These are phyloP conservation scores for Prunus campanulata DNA, from an alignment of 306 rosid species.

Conservation along the genomic window DNA sequence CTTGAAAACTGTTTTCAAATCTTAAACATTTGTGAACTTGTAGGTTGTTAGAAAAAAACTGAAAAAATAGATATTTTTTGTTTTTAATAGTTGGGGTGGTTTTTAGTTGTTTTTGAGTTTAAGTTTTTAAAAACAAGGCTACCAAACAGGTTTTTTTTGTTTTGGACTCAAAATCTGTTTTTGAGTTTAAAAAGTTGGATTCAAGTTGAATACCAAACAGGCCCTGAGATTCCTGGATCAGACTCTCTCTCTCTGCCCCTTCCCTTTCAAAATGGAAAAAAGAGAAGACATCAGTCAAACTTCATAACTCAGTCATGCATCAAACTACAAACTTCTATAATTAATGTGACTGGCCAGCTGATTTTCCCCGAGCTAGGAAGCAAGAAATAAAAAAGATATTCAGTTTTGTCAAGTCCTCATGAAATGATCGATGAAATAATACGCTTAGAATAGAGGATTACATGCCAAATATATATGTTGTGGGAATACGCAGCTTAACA, in stretches of 20 bases:
- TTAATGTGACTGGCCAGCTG: background rate
- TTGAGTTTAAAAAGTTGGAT: too few species aligned
- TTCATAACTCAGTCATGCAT: slow-evolving; percentile 11
- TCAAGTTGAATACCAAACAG: too few species aligned
- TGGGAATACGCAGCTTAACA: background rate
- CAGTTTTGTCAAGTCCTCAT: background rate
- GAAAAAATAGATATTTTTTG: too few species aligned
- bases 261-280: background rate
- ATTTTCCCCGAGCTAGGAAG: background rate
- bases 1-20: too few species aligned
- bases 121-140: too few species aligned
- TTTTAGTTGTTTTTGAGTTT: too few species aligned
- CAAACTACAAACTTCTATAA: background rate
- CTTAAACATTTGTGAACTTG: too few species aligned
- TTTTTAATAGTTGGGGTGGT: too few species aligned
- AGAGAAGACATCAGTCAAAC: slow-evolving; percentile 13
- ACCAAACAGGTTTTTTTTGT: too few species aligned
- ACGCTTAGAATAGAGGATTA: background rate
- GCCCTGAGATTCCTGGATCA: background rate
- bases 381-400: background rate
- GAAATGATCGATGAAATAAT: background rate
- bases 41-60: too few species aligned
- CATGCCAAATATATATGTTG: background rate
- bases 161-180: too few species aligned
- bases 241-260: background rate